Evolutionary conservation across 257 asterid genomes (phyloP).

Genomic region (Solanum raphanifolium): DNA sequence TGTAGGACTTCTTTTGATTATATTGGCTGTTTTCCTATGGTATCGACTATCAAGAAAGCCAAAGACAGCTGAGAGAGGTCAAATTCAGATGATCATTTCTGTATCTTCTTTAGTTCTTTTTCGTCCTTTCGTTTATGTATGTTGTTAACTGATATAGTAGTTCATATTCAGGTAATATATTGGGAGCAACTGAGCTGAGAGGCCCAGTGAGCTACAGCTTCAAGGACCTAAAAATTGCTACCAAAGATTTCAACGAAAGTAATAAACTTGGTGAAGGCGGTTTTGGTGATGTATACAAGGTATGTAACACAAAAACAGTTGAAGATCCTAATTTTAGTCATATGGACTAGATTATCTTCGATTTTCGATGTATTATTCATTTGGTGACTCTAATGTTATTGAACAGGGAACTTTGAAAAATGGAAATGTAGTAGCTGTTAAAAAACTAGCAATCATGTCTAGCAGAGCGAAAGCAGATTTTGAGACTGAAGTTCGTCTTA

Average conservation of each 20-base stretch:
- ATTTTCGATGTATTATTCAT: neutral
- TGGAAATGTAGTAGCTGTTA: conserved; percentile 64
- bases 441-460: conserved; percentile 38
- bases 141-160: neutral
- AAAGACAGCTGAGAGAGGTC: conserved; percentile 33
- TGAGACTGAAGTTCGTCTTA: conserved; percentile 70
- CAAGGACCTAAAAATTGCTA: conserved; percentile 57
- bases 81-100: neutral
- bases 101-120: neutral
- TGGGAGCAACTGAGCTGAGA: conserved; percentile 70
- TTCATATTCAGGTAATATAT: conserved; percentile 29
- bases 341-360: neutral
- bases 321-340: neutral
- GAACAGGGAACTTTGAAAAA: conserved; percentile 62
- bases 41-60: conserved; percentile 37
- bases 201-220: conserved; percentile 56
- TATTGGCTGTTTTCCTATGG: conserved; percentile 37
- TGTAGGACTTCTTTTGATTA: conserved; percentile 36
- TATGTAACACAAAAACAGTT: neutral
- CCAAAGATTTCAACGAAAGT: conserved; percentile 53
- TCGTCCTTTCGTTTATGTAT: neutral
- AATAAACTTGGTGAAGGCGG: conserved; percentile 78
- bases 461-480: conserved; percentile 60
- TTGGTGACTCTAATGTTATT: neutral
- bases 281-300: conserved; percentile 84